These are phyloP conservation scores for Cryphonectria parasitica DNA, from an alignment of 2,329 filamentous ascomycete species.

Conservation along the genomic window DNA sequence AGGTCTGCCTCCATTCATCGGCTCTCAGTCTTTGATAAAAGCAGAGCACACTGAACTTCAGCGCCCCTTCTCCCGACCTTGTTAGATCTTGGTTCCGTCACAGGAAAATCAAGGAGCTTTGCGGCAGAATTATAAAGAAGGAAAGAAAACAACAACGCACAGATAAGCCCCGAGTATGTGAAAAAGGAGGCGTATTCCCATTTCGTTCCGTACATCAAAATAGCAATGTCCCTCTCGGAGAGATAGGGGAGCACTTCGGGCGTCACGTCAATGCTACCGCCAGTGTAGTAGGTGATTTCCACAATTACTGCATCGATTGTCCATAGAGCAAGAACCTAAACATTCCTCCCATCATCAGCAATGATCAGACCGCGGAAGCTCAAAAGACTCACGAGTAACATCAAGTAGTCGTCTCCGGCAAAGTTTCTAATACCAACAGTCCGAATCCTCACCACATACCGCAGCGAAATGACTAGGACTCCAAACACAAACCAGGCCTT, in stretches of 20 bases:
- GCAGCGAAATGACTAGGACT: conserved; percentile 15
- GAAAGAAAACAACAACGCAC: conserved; percentile 24
- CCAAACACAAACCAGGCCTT: conserved; percentile 26
- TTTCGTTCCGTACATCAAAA: conserved; percentile 32
- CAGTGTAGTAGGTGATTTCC: conserved; percentile 34
- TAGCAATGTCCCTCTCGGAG: conserved; percentile 31
- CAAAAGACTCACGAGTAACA: conserved; percentile 16
- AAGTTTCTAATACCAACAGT: conserved; percentile 23
- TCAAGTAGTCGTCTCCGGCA: conserved; percentile 24
- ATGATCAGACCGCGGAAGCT: neutral
- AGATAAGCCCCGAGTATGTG: conserved; percentile 35
- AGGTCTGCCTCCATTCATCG: conserved; percentile 28
- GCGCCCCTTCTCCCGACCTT: conserved; percentile 27
- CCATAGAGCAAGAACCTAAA: conserved; percentile 33
- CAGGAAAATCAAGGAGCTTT: neutral
- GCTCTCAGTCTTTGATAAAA: conserved; percentile 36
- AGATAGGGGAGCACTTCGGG: conserved; percentile 26
- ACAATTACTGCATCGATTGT: conserved; percentile 33
- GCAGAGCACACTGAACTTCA: conserved; percentile 36
- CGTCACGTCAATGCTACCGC: conserved; percentile 33
- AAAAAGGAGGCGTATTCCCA: conserved; percentile 36
- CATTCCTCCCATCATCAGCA: neutral
- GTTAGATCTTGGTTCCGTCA: neutral
- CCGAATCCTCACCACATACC: conserved; percentile 23
- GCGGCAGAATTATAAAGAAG: too few relatives aligned